phyloP scores from a whole-genome alignment of 257 asterid genomes.

The Anisodus tanguticus region DNA sequence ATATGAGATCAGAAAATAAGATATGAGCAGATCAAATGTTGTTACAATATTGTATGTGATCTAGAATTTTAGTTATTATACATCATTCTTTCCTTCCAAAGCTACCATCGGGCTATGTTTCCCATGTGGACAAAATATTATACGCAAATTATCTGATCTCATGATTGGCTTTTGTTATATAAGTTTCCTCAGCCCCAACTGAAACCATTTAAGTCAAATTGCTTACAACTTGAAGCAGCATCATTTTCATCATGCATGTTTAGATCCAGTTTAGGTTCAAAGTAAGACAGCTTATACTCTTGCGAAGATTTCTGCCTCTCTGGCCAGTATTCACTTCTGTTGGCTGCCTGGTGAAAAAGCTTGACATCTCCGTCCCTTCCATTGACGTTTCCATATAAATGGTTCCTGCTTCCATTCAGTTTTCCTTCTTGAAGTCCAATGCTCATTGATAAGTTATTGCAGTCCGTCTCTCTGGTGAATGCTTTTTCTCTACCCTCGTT shows the following conservation, averaged over 20 bases:
- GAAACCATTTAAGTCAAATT: conserved; percentile 71
- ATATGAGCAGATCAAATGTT: not conserved
- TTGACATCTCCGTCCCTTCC: conserved; percentile 43
- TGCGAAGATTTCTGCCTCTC: conserved; percentile 52
- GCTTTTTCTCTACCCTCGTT: conserved; percentile 49
- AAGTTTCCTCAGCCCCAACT: conserved; percentile 57
- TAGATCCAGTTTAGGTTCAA: conserved; percentile 72
- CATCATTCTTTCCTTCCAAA: conserved; percentile 16
- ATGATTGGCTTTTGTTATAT: not conserved
- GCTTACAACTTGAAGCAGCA: conserved; percentile 66
- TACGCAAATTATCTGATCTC: conserved; percentile 10
- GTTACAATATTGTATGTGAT: conserved; percentile 10
- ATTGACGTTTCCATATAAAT: conserved; percentile 35
- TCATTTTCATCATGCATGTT: conserved; percentile 60
- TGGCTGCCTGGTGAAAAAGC: conserved; percentile 32
- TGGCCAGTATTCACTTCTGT: conserved; percentile 34
- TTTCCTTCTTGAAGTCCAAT: conserved; percentile 59
- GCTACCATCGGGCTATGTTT: not conserved
- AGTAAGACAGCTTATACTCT: conserved; percentile 50
- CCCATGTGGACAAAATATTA: not conserved
- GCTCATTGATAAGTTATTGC: conserved; percentile 63
- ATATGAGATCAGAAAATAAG: conserved; percentile 22
- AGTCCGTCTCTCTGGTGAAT: conserved; percentile 42
- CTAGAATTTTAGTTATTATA: conserved; percentile 22
- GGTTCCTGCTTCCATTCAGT: conserved; percentile 46